These are phyloP conservation scores for Juncus inflexus DNA, from an alignment of 176 grass and related monocot genomes.

Conservation along the genomic window DNA sequence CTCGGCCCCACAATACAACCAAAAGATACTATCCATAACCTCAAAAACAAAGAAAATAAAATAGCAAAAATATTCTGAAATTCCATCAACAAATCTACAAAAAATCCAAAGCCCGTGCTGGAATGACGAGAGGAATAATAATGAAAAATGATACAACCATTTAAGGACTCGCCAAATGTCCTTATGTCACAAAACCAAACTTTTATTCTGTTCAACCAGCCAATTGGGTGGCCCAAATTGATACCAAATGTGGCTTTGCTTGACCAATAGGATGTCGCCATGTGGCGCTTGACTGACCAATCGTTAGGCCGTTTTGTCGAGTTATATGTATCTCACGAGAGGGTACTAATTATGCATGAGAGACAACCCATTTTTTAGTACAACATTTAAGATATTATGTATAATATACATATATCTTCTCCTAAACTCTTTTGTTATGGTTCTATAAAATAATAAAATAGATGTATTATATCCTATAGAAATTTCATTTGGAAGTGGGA, in stretches of 20 bases:
- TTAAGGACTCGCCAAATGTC: constrained; percentile 23
- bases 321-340: constrained; percentile 10
- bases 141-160: constrained; percentile 11
- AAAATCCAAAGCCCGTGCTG: constrained; percentile 17
- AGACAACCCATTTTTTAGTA: constrained; percentile 7
- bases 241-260: constrained; percentile 8
- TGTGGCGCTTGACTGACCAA: constrained; percentile 14
- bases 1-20: not conserved
- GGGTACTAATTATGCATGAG: not conserved
- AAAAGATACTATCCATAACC: not conserved
- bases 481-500: too few relatives aligned
- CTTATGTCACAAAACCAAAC: constrained; percentile 28
- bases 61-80: constrained; percentile 1
- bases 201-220: constrained; percentile 24
- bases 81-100: constrained; percentile 6
- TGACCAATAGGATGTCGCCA: constrained; percentile 14
- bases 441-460: too few relatives aligned
- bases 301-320: not conserved
- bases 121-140: not conserved
- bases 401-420: not conserved
- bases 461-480: too few relatives aligned
- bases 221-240: constrained; percentile 24
- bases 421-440: constrained; percentile 12
- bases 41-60: too few relatives aligned
- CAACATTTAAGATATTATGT: not conserved